phyloP scores from a whole-genome alignment of 1,139 yeast genomes.

The Wickerhamiella pararugosa region DNA sequence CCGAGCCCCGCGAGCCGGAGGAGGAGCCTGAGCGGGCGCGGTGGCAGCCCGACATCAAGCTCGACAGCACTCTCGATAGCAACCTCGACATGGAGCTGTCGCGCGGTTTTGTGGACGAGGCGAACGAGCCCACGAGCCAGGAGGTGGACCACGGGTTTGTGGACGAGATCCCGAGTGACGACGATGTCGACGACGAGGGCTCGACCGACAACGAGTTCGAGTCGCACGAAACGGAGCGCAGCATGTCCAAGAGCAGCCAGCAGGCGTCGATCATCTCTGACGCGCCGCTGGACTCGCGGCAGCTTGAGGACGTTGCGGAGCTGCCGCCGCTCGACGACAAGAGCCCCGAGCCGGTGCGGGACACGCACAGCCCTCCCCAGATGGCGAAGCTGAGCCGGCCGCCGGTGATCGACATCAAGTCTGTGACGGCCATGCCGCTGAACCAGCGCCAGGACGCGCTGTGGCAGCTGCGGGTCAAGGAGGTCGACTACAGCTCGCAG shows the following conservation, averaged over 20 bases:
- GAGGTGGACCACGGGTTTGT: no score
- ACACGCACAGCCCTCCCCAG: neutral
- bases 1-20: neutral
- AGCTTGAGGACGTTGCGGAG: no score
- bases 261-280: slow-evolving; percentile 3
- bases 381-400: slow-evolving; percentile 17
- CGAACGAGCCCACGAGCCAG: no score
- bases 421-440: slow-evolving; percentile 18
- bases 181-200: no score
- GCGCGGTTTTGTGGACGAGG: no score
- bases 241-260: neutral
- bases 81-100: no score
- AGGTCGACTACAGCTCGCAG: slow-evolving; percentile 24
- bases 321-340: neutral
- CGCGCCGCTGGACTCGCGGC: no score
- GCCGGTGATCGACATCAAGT: slow-evolving; percentile 24
- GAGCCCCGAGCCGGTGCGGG: neutral
- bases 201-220: no score
- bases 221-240: neutral
- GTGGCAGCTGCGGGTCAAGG: slow-evolving; percentile 21
- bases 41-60: no score
- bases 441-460: slow-evolving; percentile 9
- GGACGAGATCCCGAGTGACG: no score
- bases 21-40: neutral
- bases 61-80: no score